A percentile compares a stretch with the other conserved stretches of the same genome.
phyloP scores from a whole-genome alignment of 768 basidiomycete species.

The Peribolospora baueri region DNA sequence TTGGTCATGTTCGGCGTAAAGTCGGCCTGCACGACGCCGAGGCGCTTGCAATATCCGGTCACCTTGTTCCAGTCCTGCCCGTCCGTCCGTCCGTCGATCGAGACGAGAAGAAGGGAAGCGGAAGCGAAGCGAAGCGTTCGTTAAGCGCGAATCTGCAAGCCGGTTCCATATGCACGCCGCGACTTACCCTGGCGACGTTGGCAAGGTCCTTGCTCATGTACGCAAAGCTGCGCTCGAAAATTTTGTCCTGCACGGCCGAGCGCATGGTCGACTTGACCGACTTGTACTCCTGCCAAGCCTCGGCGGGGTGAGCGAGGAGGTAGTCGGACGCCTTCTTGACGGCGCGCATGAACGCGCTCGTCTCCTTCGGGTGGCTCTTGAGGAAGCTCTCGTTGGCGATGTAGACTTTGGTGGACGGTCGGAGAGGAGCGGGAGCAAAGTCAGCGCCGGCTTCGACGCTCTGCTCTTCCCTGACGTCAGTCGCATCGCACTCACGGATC shows the following conservation, averaged over 20 bases:
- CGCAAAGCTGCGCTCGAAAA: slow-evolving; percentile 12
- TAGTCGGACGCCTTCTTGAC: slow-evolving; percentile 11
- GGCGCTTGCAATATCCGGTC: slow-evolving; percentile 10
- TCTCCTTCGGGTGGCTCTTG: slow-evolving; percentile 7
- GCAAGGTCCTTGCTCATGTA: slow-evolving; percentile 11
- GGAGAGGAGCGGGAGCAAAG: neutral
- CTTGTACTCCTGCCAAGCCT: slow-evolving; percentile 10
- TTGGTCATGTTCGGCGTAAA: slow-evolving; percentile 15
- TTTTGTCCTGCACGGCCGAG: slow-evolving; percentile 7
- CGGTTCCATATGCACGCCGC: neutral
- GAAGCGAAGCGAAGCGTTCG: no score
- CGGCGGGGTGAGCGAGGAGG: slow-evolving; percentile 7
- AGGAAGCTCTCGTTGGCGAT: slow-evolving; percentile 11
- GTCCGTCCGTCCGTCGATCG: neutral
- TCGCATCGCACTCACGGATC: neutral
- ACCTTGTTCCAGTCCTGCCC: slow-evolving; percentile 13
- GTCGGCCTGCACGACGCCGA: slow-evolving; percentile 5
- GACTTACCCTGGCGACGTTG: slow-evolving; percentile 2
- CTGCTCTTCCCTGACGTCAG: neutral
- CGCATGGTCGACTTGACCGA: slow-evolving; percentile 8
- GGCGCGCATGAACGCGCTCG: slow-evolving; percentile 12
- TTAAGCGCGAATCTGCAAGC: no score
- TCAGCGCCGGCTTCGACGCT: neutral
- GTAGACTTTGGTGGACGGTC: neutral
- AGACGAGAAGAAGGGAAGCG: no score